These are phyloP conservation scores for Vaccinium vitisidaea DNA, from an alignment of 148 eudicot species.

Conservation along the genomic window DNA sequence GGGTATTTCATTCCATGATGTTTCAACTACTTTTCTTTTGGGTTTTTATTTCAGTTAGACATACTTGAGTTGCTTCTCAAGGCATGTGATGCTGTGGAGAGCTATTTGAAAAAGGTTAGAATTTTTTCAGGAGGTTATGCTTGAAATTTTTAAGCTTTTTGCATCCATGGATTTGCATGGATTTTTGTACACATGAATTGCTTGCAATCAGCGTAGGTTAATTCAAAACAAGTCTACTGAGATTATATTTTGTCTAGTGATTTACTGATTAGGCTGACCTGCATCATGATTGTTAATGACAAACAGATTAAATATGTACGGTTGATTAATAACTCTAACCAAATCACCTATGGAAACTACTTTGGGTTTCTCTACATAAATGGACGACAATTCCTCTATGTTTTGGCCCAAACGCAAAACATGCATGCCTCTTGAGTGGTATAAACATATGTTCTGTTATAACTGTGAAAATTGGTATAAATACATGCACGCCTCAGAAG, in stretches of 20 bases:
- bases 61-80: constrained; percentile 69
- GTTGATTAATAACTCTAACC: neutral
- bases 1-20: neutral
- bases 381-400: neutral
- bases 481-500: too few relatives aligned
- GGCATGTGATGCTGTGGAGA: constrained; percentile 60
- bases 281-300: neutral
- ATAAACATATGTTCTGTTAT: too few relatives aligned
- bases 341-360: neutral
- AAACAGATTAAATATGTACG: neutral
- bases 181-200: neutral
- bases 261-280: neutral
- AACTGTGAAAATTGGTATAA: too few relatives aligned
- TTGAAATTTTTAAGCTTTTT: neutral
- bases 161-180: constrained; percentile 6
- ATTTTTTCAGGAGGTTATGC: constrained; percentile 3
- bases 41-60: constrained; percentile 54
- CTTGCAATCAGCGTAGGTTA: neutral
- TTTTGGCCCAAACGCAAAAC: neutral
- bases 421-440: too few relatives aligned
- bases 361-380: neutral
- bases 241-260: neutral
- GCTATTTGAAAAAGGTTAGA: constrained; percentile 52
- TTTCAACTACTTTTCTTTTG: constrained; percentile 11
- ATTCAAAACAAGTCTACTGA: neutral